Percentiles rank a stretch among this genome's conserved stretches.
Conservation (phyloP, 495 filamentous ascomycete species). For the Penicillium robsamsonii region DNA sequence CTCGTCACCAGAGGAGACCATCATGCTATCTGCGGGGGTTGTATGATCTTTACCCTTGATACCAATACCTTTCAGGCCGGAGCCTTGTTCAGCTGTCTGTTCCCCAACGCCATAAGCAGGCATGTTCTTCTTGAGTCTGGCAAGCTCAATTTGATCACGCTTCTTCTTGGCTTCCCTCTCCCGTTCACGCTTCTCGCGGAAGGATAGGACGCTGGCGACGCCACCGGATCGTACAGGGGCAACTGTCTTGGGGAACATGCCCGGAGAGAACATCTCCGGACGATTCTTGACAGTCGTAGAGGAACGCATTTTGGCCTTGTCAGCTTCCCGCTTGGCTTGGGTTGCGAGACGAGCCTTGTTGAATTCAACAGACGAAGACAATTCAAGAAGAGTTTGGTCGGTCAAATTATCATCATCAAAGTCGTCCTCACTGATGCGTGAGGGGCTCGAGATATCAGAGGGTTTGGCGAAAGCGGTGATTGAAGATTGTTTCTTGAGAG, state of each 20-base stretch:
- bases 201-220: conserved; percentile 40
- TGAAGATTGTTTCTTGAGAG: conserved; percentile 59
- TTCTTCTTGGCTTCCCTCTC: conserved; percentile 74
- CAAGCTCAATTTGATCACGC: conserved; percentile 64
- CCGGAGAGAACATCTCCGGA: conserved; percentile 15
- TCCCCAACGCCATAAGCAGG: conserved; percentile 55
- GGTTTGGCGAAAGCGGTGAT: conserved; percentile 63
- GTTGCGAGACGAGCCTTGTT: conserved; percentile 44
- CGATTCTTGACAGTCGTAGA: conserved; percentile 13
- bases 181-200: conserved; percentile 66
- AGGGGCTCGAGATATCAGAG: conserved; percentile 36
- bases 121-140: conserved; percentile 56
- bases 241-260: conserved; percentile 27
- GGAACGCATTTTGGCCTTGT: conserved; percentile 38
- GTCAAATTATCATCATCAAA: conserved; percentile 38
- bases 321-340: conserved; percentile 37
- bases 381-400: conserved; percentile 44
- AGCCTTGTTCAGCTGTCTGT: conserved; percentile 68
- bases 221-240: conserved; percentile 36
- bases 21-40: conserved; percentile 72
- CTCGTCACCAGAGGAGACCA: conserved; percentile 72
- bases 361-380: conserved; percentile 49
- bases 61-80: conserved; percentile 71
- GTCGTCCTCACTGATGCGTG: conserved; percentile 41
- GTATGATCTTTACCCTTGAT: conserved; percentile 78